Evolutionary conservation across 805 yeast species (phyloP).

Genomic region (Yarrowia osloensis): DNA sequence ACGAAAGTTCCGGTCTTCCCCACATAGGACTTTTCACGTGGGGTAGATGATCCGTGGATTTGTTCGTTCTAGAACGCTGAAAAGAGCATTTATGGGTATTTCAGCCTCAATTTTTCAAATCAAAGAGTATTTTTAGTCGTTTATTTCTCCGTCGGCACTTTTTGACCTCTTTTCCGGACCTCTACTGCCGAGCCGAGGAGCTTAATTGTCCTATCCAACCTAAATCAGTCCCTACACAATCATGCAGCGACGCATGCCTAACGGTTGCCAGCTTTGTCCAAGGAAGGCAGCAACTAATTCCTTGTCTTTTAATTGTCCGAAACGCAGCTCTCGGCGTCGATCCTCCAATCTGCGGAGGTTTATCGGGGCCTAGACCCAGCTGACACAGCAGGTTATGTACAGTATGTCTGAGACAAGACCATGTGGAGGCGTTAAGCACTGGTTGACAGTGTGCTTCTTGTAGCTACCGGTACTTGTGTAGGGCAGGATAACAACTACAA

Average conservation of each 20-base stretch:
- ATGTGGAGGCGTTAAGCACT: too few relatives aligned
- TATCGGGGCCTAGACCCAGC: too few relatives aligned
- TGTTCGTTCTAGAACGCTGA: neutral
- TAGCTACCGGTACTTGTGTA: too few relatives aligned
- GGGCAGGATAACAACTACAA: too few relatives aligned
- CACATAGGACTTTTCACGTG: constrained; percentile 2
- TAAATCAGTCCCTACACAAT: neutral
- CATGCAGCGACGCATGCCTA: neutral
- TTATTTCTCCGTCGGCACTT: neutral
- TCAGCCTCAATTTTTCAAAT: neutral
- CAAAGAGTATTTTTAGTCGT: neutral
- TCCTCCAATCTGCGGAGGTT: too few relatives aligned
- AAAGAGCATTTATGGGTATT: neutral
- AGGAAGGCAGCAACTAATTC: neutral
- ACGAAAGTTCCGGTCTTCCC: neutral
- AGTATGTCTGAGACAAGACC: too few relatives aligned
- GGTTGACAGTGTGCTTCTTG: too few relatives aligned
- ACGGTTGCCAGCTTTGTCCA: neutral
- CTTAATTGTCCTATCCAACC: neutral
- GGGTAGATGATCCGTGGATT: neutral
- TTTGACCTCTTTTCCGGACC: too few relatives aligned
- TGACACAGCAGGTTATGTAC: too few relatives aligned
- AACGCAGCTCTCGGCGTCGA: neutral
- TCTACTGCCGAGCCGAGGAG: constrained; percentile 3
- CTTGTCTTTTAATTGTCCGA: neutral